phyloP scores from a whole-genome alignment of 208 protist genomes.

The Naegleria lovaniensis region DNA sequence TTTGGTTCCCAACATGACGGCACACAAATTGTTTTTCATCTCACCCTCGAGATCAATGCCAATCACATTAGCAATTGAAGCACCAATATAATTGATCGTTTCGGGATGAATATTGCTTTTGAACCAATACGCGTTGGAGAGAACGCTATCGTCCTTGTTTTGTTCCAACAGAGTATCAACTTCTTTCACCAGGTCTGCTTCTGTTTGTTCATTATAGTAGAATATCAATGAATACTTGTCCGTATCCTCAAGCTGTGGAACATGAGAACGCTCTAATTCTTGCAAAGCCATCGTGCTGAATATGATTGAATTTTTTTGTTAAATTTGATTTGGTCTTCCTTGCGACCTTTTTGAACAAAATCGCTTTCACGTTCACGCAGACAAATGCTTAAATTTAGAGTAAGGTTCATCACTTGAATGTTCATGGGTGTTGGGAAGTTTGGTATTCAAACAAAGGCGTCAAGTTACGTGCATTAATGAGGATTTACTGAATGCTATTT shows the following conservation, averaged over 20 bases:
- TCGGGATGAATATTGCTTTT: background rate
- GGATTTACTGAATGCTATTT: too few relatives aligned
- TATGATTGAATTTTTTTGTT: too few relatives aligned
- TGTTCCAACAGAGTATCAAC: background rate
- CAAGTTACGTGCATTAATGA: too few relatives aligned
- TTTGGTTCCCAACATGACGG: background rate
- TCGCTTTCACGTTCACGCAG: too few relatives aligned
- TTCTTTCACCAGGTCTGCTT: background rate
- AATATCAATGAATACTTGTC: background rate
- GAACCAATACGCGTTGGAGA: background rate
- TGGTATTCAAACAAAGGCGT: too few relatives aligned
- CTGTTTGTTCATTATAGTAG: background rate
- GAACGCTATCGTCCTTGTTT: background rate
- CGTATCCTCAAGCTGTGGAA: background rate
- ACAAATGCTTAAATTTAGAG: too few relatives aligned
- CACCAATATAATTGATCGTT: background rate
- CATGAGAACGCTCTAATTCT: background rate
- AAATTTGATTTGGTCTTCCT: too few relatives aligned
- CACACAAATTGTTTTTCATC: background rate
- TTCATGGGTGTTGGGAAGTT: too few relatives aligned
- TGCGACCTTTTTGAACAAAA: too few relatives aligned
- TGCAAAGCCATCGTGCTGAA: too few relatives aligned
- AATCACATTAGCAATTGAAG: background rate
- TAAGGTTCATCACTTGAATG: too few relatives aligned
- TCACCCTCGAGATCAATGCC: background rate